These are phyloP conservation scores for Arachnopeziza araneosa DNA, from an alignment of 2,329 filamentous ascomycete species.

Conservation along the genomic window DNA sequence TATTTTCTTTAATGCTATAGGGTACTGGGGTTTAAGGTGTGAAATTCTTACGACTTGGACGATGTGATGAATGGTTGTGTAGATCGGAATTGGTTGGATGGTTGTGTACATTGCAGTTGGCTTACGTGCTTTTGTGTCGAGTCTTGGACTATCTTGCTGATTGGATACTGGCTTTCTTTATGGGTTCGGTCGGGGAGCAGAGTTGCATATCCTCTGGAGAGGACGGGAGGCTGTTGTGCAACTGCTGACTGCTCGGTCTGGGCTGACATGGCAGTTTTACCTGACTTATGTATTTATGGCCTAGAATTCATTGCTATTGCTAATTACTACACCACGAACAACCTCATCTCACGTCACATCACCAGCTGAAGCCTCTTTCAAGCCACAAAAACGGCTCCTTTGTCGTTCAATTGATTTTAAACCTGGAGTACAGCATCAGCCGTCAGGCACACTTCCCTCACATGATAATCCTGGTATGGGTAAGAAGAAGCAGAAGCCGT, in stretches of 20 bases:
- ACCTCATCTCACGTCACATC: background rate
- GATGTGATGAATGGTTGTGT: conserved; percentile 13
- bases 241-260: background rate
- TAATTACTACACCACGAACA: background rate
- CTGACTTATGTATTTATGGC: conserved; percentile 1
- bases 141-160: background rate
- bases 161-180: background rate
- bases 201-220: background rate
- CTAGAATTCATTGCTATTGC: background rate
- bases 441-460: too few species aligned
- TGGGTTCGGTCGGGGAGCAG: background rate
- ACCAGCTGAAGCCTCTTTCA: background rate
- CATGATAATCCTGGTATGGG: too few species aligned
- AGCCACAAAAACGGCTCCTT: background rate
- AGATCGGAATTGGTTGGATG: conserved; percentile 5
- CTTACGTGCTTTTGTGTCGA: background rate
- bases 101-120: conserved; percentile 5
- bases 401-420: too few species aligned
- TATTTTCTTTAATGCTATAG: conserved; percentile 4
- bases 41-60: conserved; percentile 11
- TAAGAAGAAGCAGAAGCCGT: too few species aligned
- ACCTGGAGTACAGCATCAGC: too few species aligned
- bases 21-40: conserved; percentile 1
- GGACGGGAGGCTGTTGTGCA: background rate
- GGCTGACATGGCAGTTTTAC: background rate